Evolutionary conservation across 495 filamentous ascomycete species (phyloP).

Genomic region (Penicillium canescens): DNA sequence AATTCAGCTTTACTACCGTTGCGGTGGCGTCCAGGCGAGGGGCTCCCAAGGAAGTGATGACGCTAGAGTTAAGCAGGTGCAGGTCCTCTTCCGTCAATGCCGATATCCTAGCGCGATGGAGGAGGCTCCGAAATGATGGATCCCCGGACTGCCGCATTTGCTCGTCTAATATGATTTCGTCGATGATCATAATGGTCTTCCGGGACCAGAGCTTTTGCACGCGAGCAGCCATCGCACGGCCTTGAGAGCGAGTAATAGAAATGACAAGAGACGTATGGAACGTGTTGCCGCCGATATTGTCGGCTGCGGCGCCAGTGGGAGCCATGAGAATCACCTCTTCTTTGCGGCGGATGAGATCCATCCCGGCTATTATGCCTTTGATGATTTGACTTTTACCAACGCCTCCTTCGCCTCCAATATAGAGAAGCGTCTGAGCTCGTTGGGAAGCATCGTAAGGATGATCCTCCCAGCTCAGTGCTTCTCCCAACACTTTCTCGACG

Average conservation of each 20-base stretch:
- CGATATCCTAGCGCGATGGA: background rate
- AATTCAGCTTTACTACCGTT: conserved; percentile 12
- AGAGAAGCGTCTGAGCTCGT: conserved; percentile 6
- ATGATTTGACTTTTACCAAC: conserved; percentile 8
- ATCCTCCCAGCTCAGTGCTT: conserved; percentile 1
- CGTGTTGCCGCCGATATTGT: too few species aligned
- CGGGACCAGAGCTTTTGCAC: conserved; percentile 2
- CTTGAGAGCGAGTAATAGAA: too few species aligned
- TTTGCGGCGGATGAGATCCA: too few species aligned
- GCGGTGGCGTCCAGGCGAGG: background rate
- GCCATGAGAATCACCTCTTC: too few species aligned
- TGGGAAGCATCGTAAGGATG: conserved; percentile 1
- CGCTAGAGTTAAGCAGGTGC: too few species aligned
- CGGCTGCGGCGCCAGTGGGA: too few species aligned
- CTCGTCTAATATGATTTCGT: conserved; percentile 10
- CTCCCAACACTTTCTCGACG: conserved; percentile 2
- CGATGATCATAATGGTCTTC: conserved; percentile 9
- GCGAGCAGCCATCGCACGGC: background rate
- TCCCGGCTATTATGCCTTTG: conserved; percentile 4
- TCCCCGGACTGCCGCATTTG: conserved; percentile 8
- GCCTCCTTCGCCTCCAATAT: conserved; percentile 1
- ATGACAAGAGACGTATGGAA: too few species aligned
- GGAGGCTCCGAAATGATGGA: conserved; percentile 1
- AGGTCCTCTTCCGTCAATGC: too few species aligned
- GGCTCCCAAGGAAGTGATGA: too few species aligned